A percentile compares a stretch with the other conserved stretches of the same genome.
Evolutionary conservation across 192 early-diverging fungal species (phyloP).

Genomic region (Coemansia sp.): DNA sequence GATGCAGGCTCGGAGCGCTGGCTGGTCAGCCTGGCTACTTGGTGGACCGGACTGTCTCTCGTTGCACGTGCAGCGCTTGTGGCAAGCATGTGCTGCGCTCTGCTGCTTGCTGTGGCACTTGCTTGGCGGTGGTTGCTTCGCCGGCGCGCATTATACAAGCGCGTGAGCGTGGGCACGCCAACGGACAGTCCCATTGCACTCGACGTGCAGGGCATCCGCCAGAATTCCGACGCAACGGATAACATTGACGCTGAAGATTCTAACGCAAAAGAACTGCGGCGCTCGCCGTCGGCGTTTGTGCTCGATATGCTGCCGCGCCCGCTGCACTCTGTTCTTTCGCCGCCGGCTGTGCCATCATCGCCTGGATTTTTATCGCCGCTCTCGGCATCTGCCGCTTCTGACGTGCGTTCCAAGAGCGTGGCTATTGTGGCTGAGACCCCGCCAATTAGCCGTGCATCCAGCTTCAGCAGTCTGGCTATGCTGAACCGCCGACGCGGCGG

Average conservation of each 20-base stretch:
- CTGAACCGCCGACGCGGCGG: slow-evolving; percentile 19
- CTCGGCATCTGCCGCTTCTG: neutral
- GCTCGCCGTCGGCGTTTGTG: slow-evolving; percentile 24
- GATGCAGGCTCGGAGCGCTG: too few species aligned
- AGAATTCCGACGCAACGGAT: too few species aligned
- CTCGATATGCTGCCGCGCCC: slow-evolving; percentile 19
- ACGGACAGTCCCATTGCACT: too few species aligned
- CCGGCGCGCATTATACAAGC: too few species aligned
- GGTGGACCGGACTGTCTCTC: too few species aligned
- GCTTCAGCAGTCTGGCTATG: slow-evolving; percentile 19
- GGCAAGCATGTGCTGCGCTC: neutral
- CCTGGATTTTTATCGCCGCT: too few species aligned
- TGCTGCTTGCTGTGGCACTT: neutral
- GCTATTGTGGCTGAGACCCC: neutral
- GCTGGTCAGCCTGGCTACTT: neutral
- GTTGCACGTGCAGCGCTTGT: too few species aligned
- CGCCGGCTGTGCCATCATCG: too few species aligned
- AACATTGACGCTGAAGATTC: neutral
- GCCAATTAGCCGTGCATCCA: slow-evolving; percentile 28
- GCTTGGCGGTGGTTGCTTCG: too few species aligned
- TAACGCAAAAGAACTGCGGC: neutral
- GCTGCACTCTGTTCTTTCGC: neutral
- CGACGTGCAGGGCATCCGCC: too few species aligned
- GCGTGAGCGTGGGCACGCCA: too few species aligned
- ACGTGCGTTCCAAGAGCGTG: slow-evolving; percentile 2